Conservation (phyloP, 495 filamentous ascomycete species). For the Aspergillus avenaceus region DNA sequence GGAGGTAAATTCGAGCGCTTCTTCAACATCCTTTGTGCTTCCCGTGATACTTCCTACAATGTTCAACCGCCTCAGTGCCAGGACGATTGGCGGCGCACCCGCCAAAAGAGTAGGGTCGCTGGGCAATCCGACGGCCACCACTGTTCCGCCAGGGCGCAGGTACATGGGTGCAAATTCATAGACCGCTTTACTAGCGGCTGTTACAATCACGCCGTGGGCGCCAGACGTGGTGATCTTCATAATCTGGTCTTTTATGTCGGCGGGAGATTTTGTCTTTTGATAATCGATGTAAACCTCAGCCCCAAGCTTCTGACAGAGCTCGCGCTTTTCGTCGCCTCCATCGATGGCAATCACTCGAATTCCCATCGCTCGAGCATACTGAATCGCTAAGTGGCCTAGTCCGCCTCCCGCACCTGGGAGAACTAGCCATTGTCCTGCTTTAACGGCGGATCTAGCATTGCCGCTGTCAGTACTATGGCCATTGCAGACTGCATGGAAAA, state of each 20-base stretch:
- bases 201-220: slow-evolving; percentile 1
- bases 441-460: slow-evolving; percentile 12
- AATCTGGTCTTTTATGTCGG: not conserved
- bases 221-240: not conserved
- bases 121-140: slow-evolving; percentile 8
- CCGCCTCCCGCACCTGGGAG: slow-evolving; percentile 34
- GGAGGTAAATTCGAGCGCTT: slow-evolving; percentile 7
- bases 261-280: not conserved
- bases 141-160: slow-evolving; percentile 7
- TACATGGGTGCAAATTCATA: slow-evolving; percentile 3
- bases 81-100: slow-evolving; percentile 5
- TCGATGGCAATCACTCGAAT: slow-evolving; percentile 33
- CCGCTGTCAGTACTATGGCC: too few species aligned
- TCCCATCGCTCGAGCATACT: slow-evolving; percentile 24
- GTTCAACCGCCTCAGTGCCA: slow-evolving; percentile 6
- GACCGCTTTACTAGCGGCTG: slow-evolving; percentile 3
- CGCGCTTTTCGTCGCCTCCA: slow-evolving; percentile 24
- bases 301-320: slow-evolving; percentile 25
- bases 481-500: not conserved
- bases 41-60: slow-evolving; percentile 6
- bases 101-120: slow-evolving; percentile 3
- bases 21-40: slow-evolving; percentile 4
- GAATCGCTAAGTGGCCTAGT: slow-evolving; percentile 34
- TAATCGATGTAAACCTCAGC: slow-evolving; percentile 30
- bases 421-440: slow-evolving; percentile 27